Base-by-base conservation (phyloP, 176 grass and related monocot genomes). In the Carex kokanica region DNA sequence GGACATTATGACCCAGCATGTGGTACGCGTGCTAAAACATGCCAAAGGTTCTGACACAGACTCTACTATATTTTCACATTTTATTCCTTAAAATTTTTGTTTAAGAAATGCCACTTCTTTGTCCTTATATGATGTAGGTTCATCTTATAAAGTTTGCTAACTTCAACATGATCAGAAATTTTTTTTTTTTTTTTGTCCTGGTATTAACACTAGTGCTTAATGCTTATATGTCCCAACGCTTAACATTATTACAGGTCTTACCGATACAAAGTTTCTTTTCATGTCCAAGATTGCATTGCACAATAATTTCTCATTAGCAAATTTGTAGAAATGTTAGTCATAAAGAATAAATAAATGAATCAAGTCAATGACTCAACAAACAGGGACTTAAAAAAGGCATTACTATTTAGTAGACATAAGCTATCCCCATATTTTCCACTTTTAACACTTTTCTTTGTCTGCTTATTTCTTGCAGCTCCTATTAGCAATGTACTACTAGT, bases 401-500 rank as follows among this genome's bases (percentile, higher is more conserved):
- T 61, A 61, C 20, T 60, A 2, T 61, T 40, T 18, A 41, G 40
- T 40, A 40, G 17, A 69, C 31, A 41, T 18, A 38, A 41, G 34
- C 40, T 72, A 21, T 38, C 40, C n/a, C 21, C 9, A 49, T 34
- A 49, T 11, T 2, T 72, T 47, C 23, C 10, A 21, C 12, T 47
- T n/a, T 72, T 72, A 20, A 72, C 47, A 9, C 3, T 47, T 47
- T 23, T 38, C n/a, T 69, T 49, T n/a, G 36, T 38, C 18, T 72
- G 4, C 32, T 81, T 81, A 34, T 63, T 59, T 79, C 5, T 13
- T 81, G 78, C 57, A 81, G 78, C 78, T 20, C 78, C 78, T 10
- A 63, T 81, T 81, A 81, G 27, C 20, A 81, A 81, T 40, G 78
- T 81, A 20, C 32, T 64, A 21, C 34, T 81, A n/a, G 78, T 81